Evolutionary conservation across 2,329 filamentous ascomycete species (phyloP).

Genomic region (Metarhizium album): DNA sequence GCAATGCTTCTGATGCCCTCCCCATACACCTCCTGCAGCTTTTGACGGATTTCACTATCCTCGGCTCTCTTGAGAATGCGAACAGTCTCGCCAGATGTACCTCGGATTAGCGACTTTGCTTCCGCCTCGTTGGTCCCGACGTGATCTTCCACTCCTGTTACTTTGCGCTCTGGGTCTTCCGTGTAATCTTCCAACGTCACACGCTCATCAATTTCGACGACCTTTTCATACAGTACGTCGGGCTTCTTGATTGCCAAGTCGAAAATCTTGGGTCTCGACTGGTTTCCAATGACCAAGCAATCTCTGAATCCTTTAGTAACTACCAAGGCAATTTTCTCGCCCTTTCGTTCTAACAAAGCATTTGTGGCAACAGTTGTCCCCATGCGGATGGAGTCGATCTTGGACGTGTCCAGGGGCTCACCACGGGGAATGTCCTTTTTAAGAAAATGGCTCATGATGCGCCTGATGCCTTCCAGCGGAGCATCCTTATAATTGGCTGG

Average conservation of each 20-base stretch:
- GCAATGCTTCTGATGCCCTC: slow-evolving; percentile 41
- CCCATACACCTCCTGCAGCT: slow-evolving; percentile 50
- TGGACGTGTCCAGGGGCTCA: slow-evolving; percentile 21
- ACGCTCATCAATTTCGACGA: slow-evolving; percentile 64
- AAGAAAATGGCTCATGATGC: slow-evolving; percentile 25
- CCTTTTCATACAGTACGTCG: slow-evolving; percentile 57
- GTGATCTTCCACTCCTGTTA: slow-evolving; percentile 36
- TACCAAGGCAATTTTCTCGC: slow-evolving; percentile 58
- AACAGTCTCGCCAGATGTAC: slow-evolving; percentile 58
- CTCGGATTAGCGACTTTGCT: slow-evolving; percentile 50
- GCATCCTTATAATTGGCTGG: slow-evolving; percentile 64
- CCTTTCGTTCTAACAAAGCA: slow-evolving; percentile 64
- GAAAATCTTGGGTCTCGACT: slow-evolving; percentile 62
- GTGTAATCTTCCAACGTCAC: slow-evolving; percentile 65
- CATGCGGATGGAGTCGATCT: slow-evolving; percentile 60
- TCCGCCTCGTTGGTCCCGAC: slow-evolving; percentile 36
- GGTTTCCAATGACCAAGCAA: slow-evolving; percentile 61
- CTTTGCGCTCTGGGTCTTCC: slow-evolving; percentile 46
- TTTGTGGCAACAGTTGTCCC: slow-evolving; percentile 75
- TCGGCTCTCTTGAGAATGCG: slow-evolving; percentile 53
- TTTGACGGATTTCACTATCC: slow-evolving; percentile 38
- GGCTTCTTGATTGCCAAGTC: slow-evolving; percentile 59
- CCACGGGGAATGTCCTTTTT: slow-evolving; percentile 22
- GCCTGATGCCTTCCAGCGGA: slow-evolving; percentile 60
- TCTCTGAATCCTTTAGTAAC: slow-evolving; percentile 65